phyloP scores from a whole-genome alignment of 2,329 filamentous ascomycete genomes.

The Paramyrothecium roridum region DNA sequence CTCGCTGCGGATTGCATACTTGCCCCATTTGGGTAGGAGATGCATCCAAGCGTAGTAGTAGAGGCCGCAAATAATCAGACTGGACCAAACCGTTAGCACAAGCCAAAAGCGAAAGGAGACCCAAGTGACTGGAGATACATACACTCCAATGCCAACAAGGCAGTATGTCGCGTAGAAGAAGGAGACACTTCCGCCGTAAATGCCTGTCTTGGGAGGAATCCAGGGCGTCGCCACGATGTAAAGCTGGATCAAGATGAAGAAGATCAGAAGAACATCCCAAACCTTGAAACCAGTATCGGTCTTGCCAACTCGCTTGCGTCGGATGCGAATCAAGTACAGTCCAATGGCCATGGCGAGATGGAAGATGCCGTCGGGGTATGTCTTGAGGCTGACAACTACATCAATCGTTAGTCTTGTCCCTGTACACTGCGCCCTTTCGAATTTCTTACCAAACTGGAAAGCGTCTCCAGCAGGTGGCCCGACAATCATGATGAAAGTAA shows the following conservation, averaged over 20 bases:
- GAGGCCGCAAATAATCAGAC: constrained; percentile 47
- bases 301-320: constrained; percentile 48
- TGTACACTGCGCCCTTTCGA: background rate
- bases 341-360: constrained; percentile 53
- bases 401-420: constrained; percentile 18
- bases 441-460: constrained; percentile 53
- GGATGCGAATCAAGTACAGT: constrained; percentile 53
- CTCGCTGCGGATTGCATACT: constrained; percentile 54
- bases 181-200: constrained; percentile 60
- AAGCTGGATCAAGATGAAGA: constrained; percentile 56
- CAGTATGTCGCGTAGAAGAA: constrained; percentile 74
- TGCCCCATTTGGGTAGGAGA: constrained; percentile 47
- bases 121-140: constrained; percentile 27
- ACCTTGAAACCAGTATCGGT: constrained; percentile 50
- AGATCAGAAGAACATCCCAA: constrained; percentile 56
- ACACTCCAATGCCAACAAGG: constrained; percentile 62
- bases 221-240: constrained; percentile 69
- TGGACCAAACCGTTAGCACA: constrained; percentile 15
- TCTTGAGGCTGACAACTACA: constrained; percentile 55
- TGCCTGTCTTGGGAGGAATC: constrained; percentile 62
- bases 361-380: constrained; percentile 59
- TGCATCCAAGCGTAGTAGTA: constrained; percentile 61
- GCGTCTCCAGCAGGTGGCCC: constrained; percentile 61
- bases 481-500: constrained; percentile 58
- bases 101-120: background rate